These are phyloP conservation scores for Tulasnella sp. DNA, from an alignment of 768 basidiomycete genomes.

Conservation along the genomic window DNA sequence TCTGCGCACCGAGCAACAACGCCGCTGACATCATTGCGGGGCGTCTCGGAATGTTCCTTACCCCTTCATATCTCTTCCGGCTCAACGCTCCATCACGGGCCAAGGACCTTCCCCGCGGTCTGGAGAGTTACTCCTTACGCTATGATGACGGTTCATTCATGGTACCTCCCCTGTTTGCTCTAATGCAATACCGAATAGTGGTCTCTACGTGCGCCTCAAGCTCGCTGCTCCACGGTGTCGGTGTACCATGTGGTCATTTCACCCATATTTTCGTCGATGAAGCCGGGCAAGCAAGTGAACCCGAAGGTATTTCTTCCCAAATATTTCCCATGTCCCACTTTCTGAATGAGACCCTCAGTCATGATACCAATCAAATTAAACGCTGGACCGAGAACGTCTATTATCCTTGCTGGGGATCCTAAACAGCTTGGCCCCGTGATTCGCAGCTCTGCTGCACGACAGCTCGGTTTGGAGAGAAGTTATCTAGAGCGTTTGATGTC, in stretches of 20 bases:
- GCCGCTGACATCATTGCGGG: constrained; percentile 58
- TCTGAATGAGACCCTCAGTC: constrained; percentile 27
- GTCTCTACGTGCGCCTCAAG: constrained; percentile 57
- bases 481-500: constrained; percentile 40
- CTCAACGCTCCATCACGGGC: constrained; percentile 51
- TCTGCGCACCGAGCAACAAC: constrained; percentile 64
- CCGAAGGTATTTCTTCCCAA: constrained; percentile 36
- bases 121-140: constrained; percentile 41
- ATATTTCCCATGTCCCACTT: too few species aligned
- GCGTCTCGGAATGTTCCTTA: constrained; percentile 35
- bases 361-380: constrained; percentile 44
- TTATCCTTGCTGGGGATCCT: constrained; percentile 40
- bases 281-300: constrained; percentile 60
- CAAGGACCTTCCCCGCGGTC: constrained; percentile 39
- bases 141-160: constrained; percentile 45
- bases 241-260: constrained; percentile 52
- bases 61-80: constrained; percentile 44
- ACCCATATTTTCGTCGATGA: constrained; percentile 63
- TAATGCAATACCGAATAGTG: constrained; percentile 49
- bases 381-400: constrained; percentile 36
- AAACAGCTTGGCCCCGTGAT: constrained; percentile 41
- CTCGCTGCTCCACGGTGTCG: constrained; percentile 46
- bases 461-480: constrained; percentile 36
- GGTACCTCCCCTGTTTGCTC: constrained; percentile 41
- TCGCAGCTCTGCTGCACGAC: constrained; percentile 33